phyloP scores from a whole-genome alignment of 2,329 filamentous ascomycete species.

The Alternaria dauci region DNA sequence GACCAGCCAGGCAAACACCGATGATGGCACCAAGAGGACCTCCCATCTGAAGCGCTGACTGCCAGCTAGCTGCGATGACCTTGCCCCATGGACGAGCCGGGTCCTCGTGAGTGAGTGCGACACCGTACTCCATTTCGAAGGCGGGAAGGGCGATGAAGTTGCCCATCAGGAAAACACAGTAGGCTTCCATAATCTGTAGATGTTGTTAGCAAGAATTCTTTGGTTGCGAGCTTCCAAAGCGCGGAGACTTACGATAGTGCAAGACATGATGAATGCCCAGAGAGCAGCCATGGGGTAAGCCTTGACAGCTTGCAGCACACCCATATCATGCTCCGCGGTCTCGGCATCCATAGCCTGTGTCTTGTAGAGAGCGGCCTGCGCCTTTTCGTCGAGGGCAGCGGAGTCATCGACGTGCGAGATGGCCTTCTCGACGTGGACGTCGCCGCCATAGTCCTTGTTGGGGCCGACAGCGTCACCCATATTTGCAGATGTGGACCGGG shows the following conservation, averaged over 20 bases:
- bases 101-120: constrained; percentile 28
- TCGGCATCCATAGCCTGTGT: constrained; percentile 66
- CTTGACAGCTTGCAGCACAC: constrained; percentile 59
- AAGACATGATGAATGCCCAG: constrained; percentile 66
- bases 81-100: constrained; percentile 10
- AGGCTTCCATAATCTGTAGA: constrained; percentile 69
- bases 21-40: constrained; percentile 68
- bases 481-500: constrained; percentile 29
- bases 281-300: constrained; percentile 62
- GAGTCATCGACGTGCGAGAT: constrained; percentile 30
- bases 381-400: constrained; percentile 49
- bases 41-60: constrained; percentile 64
- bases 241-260: constrained; percentile 58
- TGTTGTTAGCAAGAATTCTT: constrained; percentile 21
- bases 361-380: constrained; percentile 56
- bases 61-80: constrained; percentile 64
- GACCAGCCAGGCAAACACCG: constrained; percentile 67
- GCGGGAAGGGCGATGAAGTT: constrained; percentile 63
- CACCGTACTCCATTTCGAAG: constrained; percentile 60
- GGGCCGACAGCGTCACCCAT: constrained; percentile 32
- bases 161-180: constrained; percentile 68
- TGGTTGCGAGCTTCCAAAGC: constrained; percentile 15
- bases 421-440: constrained; percentile 32
- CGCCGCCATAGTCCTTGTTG: constrained; percentile 31
- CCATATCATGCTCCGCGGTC: constrained; percentile 62